Evolutionary conservation across 208 protist species (phyloP).

Genomic region (Trichomonas gallinae): DNA sequence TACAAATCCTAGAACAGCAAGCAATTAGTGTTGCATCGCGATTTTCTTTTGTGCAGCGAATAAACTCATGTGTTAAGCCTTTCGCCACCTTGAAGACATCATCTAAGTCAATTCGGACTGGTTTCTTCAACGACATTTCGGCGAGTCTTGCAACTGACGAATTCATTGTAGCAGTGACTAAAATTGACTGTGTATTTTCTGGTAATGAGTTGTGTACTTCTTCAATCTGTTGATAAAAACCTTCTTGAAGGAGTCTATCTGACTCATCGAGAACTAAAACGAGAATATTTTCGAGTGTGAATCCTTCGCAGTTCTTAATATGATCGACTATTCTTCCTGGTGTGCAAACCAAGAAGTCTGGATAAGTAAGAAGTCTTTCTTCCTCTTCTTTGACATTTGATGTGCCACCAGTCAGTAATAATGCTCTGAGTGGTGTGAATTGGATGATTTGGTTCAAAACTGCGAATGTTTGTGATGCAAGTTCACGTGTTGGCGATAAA

Average conservation of each 20-base stretch:
- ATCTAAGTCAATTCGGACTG: conserved; percentile 21
- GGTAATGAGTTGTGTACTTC: conserved; percentile 27
- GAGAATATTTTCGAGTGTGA: conserved; percentile 28
- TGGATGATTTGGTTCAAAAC: conserved; percentile 27
- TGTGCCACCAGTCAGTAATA: conserved; percentile 29
- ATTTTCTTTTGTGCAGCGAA: background rate
- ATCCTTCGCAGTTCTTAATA: conserved; percentile 28
- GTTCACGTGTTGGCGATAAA: conserved; percentile 38
- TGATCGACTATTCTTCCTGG: conserved; percentile 37
- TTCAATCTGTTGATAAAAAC: conserved; percentile 35
- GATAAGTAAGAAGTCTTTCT: background rate
- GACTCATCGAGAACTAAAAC: conserved; percentile 54
- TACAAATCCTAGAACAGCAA: conserved; percentile 17
- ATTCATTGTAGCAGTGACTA: conserved; percentile 37
- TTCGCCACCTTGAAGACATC: background rate
- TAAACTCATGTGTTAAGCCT: conserved; percentile 27
- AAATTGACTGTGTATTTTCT: conserved; percentile 23
- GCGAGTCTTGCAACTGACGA: conserved; percentile 23
- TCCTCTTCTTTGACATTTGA: conserved; percentile 20
- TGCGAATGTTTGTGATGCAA: conserved; percentile 35
- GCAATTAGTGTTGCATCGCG: background rate
- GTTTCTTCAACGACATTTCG: conserved; percentile 19
- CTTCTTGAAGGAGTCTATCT: conserved; percentile 46
- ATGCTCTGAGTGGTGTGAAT: conserved; percentile 26
- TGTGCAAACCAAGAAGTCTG: conserved; percentile 39